These are phyloP conservation scores for Podospora sp. DNA, from an alignment of 495 filamentous ascomycete genomes.

Conservation along the genomic window DNA sequence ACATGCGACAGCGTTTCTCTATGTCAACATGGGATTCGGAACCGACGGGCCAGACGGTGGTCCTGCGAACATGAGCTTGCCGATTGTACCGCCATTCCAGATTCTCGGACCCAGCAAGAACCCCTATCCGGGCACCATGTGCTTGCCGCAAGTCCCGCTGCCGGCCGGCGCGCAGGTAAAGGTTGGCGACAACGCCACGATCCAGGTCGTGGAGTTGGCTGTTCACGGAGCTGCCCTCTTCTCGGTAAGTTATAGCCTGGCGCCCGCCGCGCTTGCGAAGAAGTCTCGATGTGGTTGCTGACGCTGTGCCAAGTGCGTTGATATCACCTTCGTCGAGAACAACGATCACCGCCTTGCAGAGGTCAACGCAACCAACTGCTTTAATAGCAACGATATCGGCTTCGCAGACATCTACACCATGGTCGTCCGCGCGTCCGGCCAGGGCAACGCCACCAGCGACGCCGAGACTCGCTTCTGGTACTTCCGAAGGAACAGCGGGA, in stretches of 20 bases:
- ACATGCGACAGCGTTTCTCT: slow-evolving; percentile 81
- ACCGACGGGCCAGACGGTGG: slow-evolving; percentile 56
- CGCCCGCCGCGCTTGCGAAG: background rate
- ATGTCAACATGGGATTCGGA: slow-evolving; percentile 92
- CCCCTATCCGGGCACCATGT: slow-evolving; percentile 84
- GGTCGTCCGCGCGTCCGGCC: slow-evolving; percentile 41
- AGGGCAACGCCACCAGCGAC: slow-evolving; percentile 34
- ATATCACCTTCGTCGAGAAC: slow-evolving; percentile 76
- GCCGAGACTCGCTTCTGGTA: slow-evolving; percentile 31
- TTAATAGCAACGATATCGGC: slow-evolving; percentile 73
- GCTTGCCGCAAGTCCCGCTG: slow-evolving; percentile 86
- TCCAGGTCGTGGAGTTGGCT: slow-evolving; percentile 89
- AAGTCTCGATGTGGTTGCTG: background rate
- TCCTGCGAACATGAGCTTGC: slow-evolving; percentile 86
- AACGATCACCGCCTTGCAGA: slow-evolving; percentile 62
- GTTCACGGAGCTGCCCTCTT: slow-evolving; percentile 88
- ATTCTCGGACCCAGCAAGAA: slow-evolving; percentile 80
- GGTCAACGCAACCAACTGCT: slow-evolving; percentile 80
- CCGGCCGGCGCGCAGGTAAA: slow-evolving; percentile 72
- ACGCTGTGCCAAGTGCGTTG: slow-evolving; percentile 71
- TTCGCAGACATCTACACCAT: slow-evolving; percentile 77
- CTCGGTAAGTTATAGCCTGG: slow-evolving; percentile 66
- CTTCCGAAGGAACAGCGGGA: slow-evolving; percentile 10
- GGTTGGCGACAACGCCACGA: slow-evolving; percentile 86
- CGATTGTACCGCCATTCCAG: slow-evolving; percentile 82